Evolutionary conservation across 148 eudicot genomes (phyloP).

Genomic region (Polygonum aviculare): DNA sequence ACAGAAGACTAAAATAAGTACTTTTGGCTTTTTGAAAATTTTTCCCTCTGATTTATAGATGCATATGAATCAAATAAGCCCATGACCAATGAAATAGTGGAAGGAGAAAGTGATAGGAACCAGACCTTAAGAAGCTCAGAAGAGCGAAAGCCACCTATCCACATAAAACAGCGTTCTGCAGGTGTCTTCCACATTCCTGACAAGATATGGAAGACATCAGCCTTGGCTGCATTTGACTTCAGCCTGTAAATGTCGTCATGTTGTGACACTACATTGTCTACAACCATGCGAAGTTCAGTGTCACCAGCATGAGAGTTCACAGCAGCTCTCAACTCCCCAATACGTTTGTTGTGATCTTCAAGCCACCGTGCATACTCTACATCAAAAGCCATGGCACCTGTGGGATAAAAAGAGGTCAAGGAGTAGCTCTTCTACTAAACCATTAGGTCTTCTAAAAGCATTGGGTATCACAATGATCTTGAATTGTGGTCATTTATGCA

Average conservation of each 20-base stretch:
- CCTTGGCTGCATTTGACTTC: constrained; percentile 76
- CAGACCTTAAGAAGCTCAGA: constrained; percentile 86
- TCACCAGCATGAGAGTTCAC: constrained; percentile 88
- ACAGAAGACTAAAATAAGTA: neutral
- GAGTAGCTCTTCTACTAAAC: neutral
- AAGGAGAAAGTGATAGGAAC: neutral
- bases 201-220: constrained; percentile 84
- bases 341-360: constrained; percentile 68
- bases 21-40: neutral
- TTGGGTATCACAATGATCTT: neutral
- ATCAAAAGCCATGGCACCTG: constrained; percentile 92
- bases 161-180: constrained; percentile 93
- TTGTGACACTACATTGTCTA: constrained; percentile 55
- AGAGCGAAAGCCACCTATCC: constrained; percentile 95
- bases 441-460: neutral
- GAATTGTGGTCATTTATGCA: neutral
- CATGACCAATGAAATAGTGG: neutral
- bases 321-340: constrained; percentile 73
- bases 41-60: neutral
- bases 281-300: constrained; percentile 63
- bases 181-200: constrained; percentile 99
- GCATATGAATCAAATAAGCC: neutral
- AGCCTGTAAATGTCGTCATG: constrained; percentile 73
- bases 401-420: neutral
- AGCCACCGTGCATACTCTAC: constrained; percentile 84